Evolutionary conservation across 176 grass and related monocot species (phyloP).

Genomic region (Carex parvula): DNA sequence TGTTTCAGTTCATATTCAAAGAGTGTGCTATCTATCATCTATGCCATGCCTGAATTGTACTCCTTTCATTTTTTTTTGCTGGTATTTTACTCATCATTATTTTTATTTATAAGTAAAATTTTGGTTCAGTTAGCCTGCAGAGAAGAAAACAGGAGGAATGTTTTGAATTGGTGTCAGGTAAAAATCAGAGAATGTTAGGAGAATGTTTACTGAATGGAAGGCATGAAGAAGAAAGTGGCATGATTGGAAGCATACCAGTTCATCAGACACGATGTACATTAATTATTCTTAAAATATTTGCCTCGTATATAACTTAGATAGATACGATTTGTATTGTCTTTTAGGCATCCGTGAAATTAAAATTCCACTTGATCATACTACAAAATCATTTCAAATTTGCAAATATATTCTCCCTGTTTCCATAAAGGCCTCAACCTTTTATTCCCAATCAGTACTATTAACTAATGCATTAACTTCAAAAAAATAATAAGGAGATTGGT

Average conservation of each 20-base stretch:
- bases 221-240: not conserved
- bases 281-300: not conserved
- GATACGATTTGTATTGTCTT: conserved; percentile 11
- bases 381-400: not conserved
- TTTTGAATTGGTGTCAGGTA: conserved; percentile 3
- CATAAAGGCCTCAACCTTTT: not conserved
- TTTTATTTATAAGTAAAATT: not conserved
- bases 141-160: not conserved
- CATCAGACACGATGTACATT: not conserved
- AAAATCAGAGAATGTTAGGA: conserved; percentile 22
- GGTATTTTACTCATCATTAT: not conserved
- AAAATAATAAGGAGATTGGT: no score
- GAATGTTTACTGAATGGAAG: conserved; percentile 5
- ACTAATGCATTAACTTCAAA: not conserved
- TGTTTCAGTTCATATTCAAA: conserved; percentile 8
- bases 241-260: conserved; percentile 2
- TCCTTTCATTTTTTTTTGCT: no score
- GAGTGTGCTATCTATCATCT: not conserved
- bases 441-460: not conserved
- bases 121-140: not conserved
- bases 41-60: not conserved
- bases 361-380: not conserved
- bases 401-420: not conserved
- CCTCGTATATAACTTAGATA: not conserved
- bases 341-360: not conserved